Evolutionary conservation across 768 basidiomycete genomes (phyloP), one percentile per base, ranked within the genome.

Genomic region (Mycena indigotica): DNA sequence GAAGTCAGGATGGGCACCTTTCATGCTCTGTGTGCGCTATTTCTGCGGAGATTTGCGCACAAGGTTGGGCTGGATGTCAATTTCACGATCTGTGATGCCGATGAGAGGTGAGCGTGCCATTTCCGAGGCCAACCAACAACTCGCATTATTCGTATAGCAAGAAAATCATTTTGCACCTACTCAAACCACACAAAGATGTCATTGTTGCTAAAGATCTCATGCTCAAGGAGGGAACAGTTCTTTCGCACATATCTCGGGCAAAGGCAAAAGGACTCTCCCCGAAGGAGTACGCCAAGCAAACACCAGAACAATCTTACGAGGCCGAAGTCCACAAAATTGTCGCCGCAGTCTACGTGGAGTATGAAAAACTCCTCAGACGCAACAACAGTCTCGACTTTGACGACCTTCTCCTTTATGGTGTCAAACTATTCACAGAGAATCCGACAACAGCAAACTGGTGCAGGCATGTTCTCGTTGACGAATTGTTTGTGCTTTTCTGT

Each of bases 301-400:
- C 64, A 19, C 50, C 55, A 24, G 50, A 53, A 19, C 53, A 57
- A 53, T 53, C 62, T 41, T 25, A 53, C 28, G 57, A 61, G 28
- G 64, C 67, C n/a, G 66, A 71, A 19, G 65, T 80, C 32, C 72
- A 79, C 23, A 69, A 67, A 17, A 71, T 85, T 13, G 67, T 82
- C 4, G 80, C 77, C 1, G 72, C 82, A 49, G 71, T 90, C 4
- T 91, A 87, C 67, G 75, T 77, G 17, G 79, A 84, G 12, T 95
- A 96, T 69, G 84, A 92, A 63, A 75, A 73, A 5, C 73, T 75
- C 12, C 75, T 95, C 26, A 73, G 78, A 44, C 73, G 76, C 26
- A 83, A 78, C 60, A 92, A 92, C 63, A 83, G 86, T 28, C 74
- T 96, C 12, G 94, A 96, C 72, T 96, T 95, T 63, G 94, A 96